Evolutionary conservation across 2,329 filamentous ascomycete species (phyloP).

Genomic region (Madurella fahalii): DNA sequence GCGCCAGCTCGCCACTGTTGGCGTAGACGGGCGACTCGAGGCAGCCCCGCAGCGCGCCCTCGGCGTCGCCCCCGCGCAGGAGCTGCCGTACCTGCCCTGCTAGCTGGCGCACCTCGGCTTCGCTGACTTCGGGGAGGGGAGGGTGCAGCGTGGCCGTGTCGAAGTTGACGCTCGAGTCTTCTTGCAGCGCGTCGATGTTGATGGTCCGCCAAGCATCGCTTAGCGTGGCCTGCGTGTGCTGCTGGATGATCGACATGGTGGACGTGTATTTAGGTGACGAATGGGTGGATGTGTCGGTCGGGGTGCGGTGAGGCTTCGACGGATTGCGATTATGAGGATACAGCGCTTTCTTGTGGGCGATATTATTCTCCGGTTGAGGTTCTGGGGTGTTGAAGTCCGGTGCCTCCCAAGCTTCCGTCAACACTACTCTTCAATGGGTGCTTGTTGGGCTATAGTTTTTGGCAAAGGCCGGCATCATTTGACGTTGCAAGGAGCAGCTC

Average conservation of each 20-base stretch:
- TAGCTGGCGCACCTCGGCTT: constrained; percentile 73
- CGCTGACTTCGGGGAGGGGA: constrained; percentile 66
- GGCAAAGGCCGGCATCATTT: neutral
- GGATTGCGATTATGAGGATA: neutral
- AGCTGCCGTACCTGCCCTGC: constrained; percentile 82
- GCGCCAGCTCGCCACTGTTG: constrained; percentile 49
- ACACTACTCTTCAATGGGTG: no score
- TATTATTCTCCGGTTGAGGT: no score
- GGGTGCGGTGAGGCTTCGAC: neutral
- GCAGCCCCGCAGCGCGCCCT: constrained; percentile 79
- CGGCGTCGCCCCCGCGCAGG: constrained; percentile 77
- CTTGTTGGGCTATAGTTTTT: neutral
- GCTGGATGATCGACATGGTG: constrained; percentile 63
- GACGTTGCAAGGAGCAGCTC: constrained; percentile 7
- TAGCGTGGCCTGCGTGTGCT: constrained; percentile 57
- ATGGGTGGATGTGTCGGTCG: neutral
- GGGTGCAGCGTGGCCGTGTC: constrained; percentile 80
- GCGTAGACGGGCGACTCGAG: constrained; percentile 77
- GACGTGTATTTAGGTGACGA: neutral
- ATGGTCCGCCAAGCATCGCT: constrained; percentile 77
- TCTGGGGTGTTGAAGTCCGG: no score
- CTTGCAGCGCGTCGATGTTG: constrained; percentile 87
- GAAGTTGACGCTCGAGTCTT: constrained; percentile 89
- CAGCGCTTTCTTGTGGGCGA: neutral
- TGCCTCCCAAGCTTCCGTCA: no score